A percentile compares a stretch with the other conserved stretches of the same genome.
Conservation (phyloP, 345 rosid species). For the Populus euphratica region DNA sequence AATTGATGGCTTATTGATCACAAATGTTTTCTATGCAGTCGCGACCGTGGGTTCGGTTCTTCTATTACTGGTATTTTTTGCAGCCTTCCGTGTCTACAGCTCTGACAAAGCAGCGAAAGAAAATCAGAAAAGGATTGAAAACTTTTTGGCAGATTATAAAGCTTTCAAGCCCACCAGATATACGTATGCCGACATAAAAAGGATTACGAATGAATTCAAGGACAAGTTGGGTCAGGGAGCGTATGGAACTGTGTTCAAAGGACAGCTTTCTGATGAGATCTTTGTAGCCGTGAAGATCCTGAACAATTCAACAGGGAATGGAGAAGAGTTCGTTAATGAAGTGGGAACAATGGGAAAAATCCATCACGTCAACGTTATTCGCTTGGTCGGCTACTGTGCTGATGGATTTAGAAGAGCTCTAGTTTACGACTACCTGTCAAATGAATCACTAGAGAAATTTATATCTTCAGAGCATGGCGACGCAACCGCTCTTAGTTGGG, state of each 20-base stretch:
- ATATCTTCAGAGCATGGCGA: conserved; percentile 3
- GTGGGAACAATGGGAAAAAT: conserved; percentile 23
- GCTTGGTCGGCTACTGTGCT: conserved; percentile 21
- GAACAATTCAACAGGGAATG: conserved; percentile 16
- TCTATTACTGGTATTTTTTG: background rate
- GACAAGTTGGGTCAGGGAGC: conserved; percentile 25
- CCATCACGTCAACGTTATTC: conserved; percentile 25
- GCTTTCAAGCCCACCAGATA: conserved; percentile 25
- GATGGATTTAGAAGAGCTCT: conserved; percentile 30
- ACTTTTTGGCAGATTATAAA: conserved; percentile 25
- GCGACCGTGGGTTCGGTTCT: background rate
- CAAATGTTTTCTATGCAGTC: background rate
- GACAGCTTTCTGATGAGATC: conserved; percentile 21
- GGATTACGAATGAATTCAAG: conserved; percentile 21
- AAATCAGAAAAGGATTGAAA: conserved; percentile 6
- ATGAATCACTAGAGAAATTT: conserved; percentile 16
- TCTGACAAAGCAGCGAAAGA: conserved; percentile 10
- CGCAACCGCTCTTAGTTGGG: conserved; percentile 12
- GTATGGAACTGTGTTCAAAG: conserved; percentile 25
- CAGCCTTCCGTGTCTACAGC: background rate
- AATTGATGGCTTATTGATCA: background rate
- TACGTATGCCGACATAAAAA: conserved; percentile 14
- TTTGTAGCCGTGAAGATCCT: conserved; percentile 25
- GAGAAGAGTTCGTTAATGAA: conserved; percentile 25
- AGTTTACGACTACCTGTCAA: conserved; percentile 16